Evolutionary conservation across 192 early-diverging fungal genomes (phyloP).

Genomic region (Spizellomyces punctatus): DNA sequence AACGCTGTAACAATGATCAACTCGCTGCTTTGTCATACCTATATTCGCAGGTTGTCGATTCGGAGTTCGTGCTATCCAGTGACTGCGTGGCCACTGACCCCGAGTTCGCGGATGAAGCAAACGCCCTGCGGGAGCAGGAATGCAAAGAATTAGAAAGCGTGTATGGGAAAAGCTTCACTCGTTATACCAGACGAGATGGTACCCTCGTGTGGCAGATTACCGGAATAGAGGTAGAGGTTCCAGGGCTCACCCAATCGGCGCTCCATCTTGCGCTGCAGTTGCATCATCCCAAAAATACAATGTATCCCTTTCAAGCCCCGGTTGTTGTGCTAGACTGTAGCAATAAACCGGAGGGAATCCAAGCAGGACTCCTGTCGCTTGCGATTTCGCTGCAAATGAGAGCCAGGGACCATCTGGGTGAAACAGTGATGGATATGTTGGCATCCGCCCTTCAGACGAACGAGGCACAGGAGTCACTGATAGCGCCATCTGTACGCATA

Average conservation of each 20-base stretch:
- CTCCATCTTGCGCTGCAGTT: constrained; percentile 35
- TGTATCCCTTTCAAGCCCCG: constrained; percentile 42
- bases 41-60: constrained; percentile 79
- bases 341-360: no score
- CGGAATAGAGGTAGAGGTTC: neutral
- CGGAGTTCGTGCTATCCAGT: constrained; percentile 61
- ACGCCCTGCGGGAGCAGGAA: constrained; percentile 2
- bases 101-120: constrained; percentile 54
- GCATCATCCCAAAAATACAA: constrained; percentile 24
- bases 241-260: neutral
- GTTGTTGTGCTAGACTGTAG: constrained; percentile 11
- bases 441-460: constrained; percentile 19
- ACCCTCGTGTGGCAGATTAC: constrained; percentile 16
- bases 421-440: constrained; percentile 29
- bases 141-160: constrained; percentile 3
- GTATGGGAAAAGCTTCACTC: constrained; percentile 10
- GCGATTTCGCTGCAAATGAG: constrained; percentile 18
- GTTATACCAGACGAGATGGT: constrained; percentile 9
- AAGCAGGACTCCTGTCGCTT: neutral
- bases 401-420: constrained; percentile 26
- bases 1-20: constrained; percentile 3
- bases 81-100: constrained; percentile 44
- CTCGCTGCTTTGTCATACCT: constrained; percentile 74
- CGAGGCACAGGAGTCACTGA: constrained; percentile 22
- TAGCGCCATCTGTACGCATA: neutral